Evolutionary conservation across 306 rosid species (phyloP), one percentile per base, ranked within the genome.

Genomic region (Rosa persica): DNA sequence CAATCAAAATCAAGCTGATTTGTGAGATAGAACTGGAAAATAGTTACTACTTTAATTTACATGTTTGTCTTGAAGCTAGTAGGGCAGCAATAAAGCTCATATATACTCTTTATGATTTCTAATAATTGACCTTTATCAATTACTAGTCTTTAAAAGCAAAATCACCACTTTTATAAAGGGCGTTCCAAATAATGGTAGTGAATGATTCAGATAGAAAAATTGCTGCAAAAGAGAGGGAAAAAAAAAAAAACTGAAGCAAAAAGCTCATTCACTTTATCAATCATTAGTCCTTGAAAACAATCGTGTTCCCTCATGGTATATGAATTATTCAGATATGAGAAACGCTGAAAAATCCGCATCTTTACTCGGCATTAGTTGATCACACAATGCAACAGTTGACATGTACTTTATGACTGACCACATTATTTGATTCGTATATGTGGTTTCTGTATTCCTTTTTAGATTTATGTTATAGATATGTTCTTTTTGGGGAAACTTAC

Each of bases 401-500:
- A 15, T 30, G 44, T 34, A 64, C 69, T 34, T 12, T 25, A 27
- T 5, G 69, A 34, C 19, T 1, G 4, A 27, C 67, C 36, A 12
- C 39, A 30, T 30, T 4, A 38, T 61, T 11, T 25, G 39, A 61
- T 61, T 30, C 40, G 3, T 30, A 58, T 30, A 25, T 15, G 43
- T 34, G 43, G n/a, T 34, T 6, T 64, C 69, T 64, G 44, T 64
- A 64, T 30, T 64, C 34, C 0, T 34, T 9, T 7, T 30, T 34
- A 64, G 43, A 64, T 61, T 15, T 39, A 65, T 65, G 67, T 77
- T 16, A 25, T 6, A 27, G 6, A 70, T n/a, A 20, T 22, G 49
- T 34, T n/a, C 15, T 57, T 4, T 0, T 52, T 44, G 10, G 34
- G 62, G 23, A 40, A 85, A 74, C 86, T 89, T 91, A 95, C 97